phyloP scores from a whole-genome alignment of 2,329 filamentous ascomycete genomes.

The Didymellaceae sp. region DNA sequence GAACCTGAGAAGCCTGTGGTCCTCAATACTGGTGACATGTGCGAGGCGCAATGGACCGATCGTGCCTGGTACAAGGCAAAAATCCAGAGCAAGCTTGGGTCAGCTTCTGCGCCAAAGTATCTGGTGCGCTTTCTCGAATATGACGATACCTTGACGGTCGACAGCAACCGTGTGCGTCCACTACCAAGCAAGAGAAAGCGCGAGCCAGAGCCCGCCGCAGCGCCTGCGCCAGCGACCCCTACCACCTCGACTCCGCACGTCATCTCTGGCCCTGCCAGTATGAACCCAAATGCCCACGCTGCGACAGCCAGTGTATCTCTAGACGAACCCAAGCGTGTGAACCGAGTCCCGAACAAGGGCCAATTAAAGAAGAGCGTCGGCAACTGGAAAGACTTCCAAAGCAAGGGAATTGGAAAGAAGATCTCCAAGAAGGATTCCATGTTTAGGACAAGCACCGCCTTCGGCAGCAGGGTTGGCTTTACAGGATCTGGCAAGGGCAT shows the following conservation, averaged over 20 bases:
- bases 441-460: conserved; percentile 89
- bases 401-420: conserved; percentile 66
- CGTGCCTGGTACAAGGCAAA: conserved; percentile 89
- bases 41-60: conserved; percentile 92
- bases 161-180: conserved; percentile 47
- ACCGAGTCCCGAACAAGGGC: conserved; percentile 85
- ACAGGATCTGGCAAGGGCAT: conserved; percentile 94
- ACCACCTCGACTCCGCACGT: conserved; percentile 55
- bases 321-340: conserved; percentile 71
- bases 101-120: conserved; percentile 88
- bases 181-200: conserved; percentile 63
- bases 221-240: conserved; percentile 48
- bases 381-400: conserved; percentile 93
- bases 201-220: conserved; percentile 80
- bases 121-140: conserved; percentile 96
- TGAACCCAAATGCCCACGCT: conserved; percentile 70
- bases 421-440: conserved; percentile 95
- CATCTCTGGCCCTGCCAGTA: conserved; percentile 70
- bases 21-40: conserved; percentile 87
- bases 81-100: conserved; percentile 93
- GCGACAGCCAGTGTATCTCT: conserved; percentile 67
- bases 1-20: conserved; percentile 53
- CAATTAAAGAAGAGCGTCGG: conserved; percentile 88
- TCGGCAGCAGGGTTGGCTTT: conserved; percentile 91
- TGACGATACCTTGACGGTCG: conserved; percentile 82